Base-by-base conservation (phyloP, 768 basidiomycete genomes). In the Russula ochroleuca region DNA sequence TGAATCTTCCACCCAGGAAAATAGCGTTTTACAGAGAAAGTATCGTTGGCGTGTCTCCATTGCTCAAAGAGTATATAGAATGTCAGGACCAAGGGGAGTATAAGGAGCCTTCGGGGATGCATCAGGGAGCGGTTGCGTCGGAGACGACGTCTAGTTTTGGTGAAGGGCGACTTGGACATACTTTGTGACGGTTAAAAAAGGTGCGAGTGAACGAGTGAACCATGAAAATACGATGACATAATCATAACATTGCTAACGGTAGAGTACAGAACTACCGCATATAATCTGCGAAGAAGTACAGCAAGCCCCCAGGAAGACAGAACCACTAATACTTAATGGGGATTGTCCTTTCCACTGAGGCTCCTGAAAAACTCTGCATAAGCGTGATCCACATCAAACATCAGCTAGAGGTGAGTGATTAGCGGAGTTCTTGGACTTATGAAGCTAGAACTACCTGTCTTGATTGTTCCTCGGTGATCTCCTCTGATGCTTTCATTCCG, bases 341-440 rank as follows among this genome's bases (percentile, higher is more conserved):
- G 31, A 13, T 56, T 67, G 21, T 73, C 73, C 61, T 79, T 80
- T 21, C 76, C 66, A 21, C 80, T 84, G 57, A 92, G 71, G 76
- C 88, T 90, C 60, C 87, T 78, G 80, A 94, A 92, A 77, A 94
- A 94, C 74, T 96, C 91, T 19, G 90, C 88, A 71, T 98, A 98
- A 0, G 96, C 94, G 70, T 96, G 86, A 69, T 98, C 95, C 57
- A 97, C 92, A 70, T 98, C 96, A 71, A 98, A 98, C n/a, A 92
- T 79, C 64, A 98, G 80, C 92, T 97, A 62, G 10, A 13, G 38
- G 38, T 4, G 19, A 47, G 2, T n/a, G 37, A 59, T 59, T 13
- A 64, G 45, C 1, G 19, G 23, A 31, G 35, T n/a, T 25, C 21
- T 64, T 49, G 23, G 3, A 51, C 28, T 31, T 48, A 37, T 28